These are phyloP conservation scores for Polychaeton citri DNA, from an alignment of 2,329 filamentous ascomycete genomes.

Conservation along the genomic window DNA sequence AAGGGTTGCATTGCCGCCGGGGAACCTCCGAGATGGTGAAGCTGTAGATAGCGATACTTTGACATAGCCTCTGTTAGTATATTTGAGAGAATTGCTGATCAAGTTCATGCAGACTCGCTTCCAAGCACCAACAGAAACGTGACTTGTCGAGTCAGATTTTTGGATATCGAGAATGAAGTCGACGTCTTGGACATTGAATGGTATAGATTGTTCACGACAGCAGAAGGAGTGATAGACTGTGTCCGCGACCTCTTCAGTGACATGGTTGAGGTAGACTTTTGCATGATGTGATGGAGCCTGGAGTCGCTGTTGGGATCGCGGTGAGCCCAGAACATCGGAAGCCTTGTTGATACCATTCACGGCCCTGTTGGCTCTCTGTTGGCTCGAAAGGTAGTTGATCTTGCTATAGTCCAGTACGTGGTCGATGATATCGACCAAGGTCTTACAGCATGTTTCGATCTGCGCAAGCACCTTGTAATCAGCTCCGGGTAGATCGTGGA, in stretches of 20 bases:
- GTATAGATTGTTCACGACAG: conserved; percentile 23
- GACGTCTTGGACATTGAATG: conserved; percentile 23
- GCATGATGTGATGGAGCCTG: conserved; percentile 8
- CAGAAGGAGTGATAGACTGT: conserved; percentile 31
- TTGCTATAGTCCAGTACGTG: conserved; percentile 32
- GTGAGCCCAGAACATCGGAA: not conserved
- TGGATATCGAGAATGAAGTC: conserved; percentile 32
- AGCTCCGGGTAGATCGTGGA: conserved; percentile 28
- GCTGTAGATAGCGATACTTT: conserved; percentile 14
- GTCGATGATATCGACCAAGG: conserved; percentile 37
- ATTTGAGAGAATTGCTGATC: conserved; percentile 37
- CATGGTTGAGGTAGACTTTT: conserved; percentile 28
- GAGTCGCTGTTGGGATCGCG: conserved; percentile 3
- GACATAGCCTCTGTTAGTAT: conserved; percentile 31
- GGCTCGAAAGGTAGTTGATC: conserved; percentile 24
- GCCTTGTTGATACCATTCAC: conserved; percentile 1
- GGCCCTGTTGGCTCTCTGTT: conserved; percentile 2
- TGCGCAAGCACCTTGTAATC: conserved; percentile 32
- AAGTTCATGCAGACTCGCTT: conserved; percentile 36
- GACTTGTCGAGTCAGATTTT: conserved; percentile 29
- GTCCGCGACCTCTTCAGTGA: conserved; percentile 42
- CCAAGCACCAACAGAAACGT: conserved; percentile 32
- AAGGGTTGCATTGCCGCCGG: conserved; percentile 11
- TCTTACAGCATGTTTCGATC: conserved; percentile 37
- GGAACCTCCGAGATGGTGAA: conserved; percentile 9